Conservation (phyloP, 352 stramenopile species). For the Phytopythium ostracodes region DNA sequence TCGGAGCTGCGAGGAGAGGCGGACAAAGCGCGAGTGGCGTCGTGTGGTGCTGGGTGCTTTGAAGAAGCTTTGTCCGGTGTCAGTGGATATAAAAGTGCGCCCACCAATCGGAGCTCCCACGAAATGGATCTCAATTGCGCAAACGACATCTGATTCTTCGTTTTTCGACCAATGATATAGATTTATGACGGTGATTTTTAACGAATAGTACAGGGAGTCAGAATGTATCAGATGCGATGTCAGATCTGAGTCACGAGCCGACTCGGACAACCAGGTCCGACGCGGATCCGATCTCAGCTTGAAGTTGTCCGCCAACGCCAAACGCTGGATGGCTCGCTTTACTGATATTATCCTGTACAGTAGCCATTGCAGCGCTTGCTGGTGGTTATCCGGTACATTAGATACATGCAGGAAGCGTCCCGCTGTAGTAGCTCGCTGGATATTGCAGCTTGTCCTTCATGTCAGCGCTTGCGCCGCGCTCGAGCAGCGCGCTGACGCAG, state of each 20-base stretch:
- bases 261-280: neutral
- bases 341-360: too few species aligned
- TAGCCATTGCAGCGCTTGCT: neutral
- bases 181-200: neutral
- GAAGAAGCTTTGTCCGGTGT: neutral
- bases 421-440: slow-evolving; percentile 15
- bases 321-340: neutral
- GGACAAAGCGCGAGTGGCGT: slow-evolving; percentile 1
- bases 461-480: slow-evolving; percentile 24
- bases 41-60: too few species aligned
- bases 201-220: neutral
- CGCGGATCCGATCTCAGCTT: neutral
- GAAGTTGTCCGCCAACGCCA: neutral
- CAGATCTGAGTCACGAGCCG: neutral
- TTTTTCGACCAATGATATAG: slow-evolving; percentile 18
- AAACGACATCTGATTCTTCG: slow-evolving; percentile 16
- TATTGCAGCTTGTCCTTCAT: slow-evolving; percentile 42
- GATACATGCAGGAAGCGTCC: neutral
- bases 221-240: slow-evolving; percentile 1
- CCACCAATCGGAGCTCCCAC: neutral
- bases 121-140: slow-evolving; percentile 24
- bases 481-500: slow-evolving; percentile 29
- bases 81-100: neutral
- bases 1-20: neutral
- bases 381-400: neutral